Evolutionary conservation across 331 rosid genomes (phyloP).

Genomic region (Rosa hybrid): DNA sequence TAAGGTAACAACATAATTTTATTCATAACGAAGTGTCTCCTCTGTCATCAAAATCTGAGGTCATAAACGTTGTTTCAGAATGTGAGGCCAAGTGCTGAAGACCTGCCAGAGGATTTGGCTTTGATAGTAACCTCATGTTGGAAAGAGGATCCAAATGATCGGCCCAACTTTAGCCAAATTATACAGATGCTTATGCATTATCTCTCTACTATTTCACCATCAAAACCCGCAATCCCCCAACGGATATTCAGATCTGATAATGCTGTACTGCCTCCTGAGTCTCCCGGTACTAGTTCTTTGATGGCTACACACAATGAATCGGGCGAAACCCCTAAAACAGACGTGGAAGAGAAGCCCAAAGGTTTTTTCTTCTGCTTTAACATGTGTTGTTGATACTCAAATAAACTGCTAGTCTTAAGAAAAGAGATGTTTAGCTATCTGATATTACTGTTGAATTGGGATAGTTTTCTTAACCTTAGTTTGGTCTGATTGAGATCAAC

Average conservation of each 20-base stretch:
- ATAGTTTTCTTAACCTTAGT: slow-evolving; percentile 22
- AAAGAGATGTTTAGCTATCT: slow-evolving; percentile 20
- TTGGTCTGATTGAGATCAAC: slow-evolving; percentile 27
- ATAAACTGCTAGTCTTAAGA: neutral
- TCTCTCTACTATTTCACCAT: slow-evolving; percentile 56
- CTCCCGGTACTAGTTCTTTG: slow-evolving; percentile 91
- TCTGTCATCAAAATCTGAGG: neutral
- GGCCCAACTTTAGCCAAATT: slow-evolving; percentile 76
- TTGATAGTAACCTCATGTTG: slow-evolving; percentile 87
- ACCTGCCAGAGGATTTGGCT: slow-evolving; percentile 78
- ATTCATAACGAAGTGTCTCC: neutral
- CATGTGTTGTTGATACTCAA: slow-evolving; percentile 61
- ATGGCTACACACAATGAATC: slow-evolving; percentile 61
- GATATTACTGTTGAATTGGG: slow-evolving; percentile 25
- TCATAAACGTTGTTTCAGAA: slow-evolving; percentile 51
- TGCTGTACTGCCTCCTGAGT: slow-evolving; percentile 79
- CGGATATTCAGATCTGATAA: slow-evolving; percentile 63
- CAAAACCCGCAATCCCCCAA: slow-evolving; percentile 44
- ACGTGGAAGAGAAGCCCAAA: slow-evolving; percentile 53
- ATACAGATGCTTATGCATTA: slow-evolving; percentile 83
- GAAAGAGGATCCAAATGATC: slow-evolving; percentile 85
- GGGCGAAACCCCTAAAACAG: slow-evolving; percentile 40
- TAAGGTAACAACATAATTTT: slow-evolving; percentile 50
- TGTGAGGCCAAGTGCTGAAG: slow-evolving; percentile 88
- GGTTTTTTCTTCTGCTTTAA: slow-evolving; percentile 74